Percentiles rank a stretch among this genome's conserved stretches.
phyloP scores from a whole-genome alignment of 257 asterid species.

The Striga asiatica region DNA sequence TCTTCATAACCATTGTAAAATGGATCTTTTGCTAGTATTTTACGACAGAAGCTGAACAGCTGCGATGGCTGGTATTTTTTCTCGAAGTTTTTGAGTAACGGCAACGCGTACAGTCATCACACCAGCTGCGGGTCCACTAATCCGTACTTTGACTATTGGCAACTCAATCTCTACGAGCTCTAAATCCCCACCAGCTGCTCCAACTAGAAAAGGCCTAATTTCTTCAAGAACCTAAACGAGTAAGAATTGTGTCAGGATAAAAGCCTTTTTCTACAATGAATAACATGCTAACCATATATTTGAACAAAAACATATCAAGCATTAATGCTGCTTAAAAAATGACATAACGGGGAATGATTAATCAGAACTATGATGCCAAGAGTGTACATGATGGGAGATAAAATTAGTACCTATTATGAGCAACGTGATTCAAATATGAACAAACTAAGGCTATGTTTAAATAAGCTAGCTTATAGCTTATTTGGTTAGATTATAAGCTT shows the following conservation, averaged over 20 bases:
- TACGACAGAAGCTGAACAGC: conserved; percentile 84
- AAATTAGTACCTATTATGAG: not conserved
- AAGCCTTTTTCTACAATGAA: not conserved
- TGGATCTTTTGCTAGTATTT: not conserved
- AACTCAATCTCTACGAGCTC: conserved; percentile 80
- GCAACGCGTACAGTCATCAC: conserved; percentile 98
- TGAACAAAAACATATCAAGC: not conserved
- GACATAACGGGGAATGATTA: not conserved
- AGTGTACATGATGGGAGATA: not conserved
- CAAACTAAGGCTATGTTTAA: not conserved
- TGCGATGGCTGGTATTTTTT: conserved; percentile 83
- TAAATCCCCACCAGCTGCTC: conserved; percentile 90
- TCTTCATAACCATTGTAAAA: not conserved
- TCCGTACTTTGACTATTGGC: conserved; percentile 82
- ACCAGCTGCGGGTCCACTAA: conserved; percentile 88
- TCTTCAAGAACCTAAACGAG: conserved; percentile 73
- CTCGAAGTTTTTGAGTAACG: conserved; percentile 88
- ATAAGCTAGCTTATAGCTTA: no score
- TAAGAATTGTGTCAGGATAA: not conserved
- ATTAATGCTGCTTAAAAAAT: not conserved
- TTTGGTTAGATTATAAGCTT: no score
- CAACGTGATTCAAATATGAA: not conserved
- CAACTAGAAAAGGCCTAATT: conserved; percentile 78
- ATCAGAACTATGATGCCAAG: not conserved
- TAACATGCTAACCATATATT: not conserved